These are phyloP conservation scores for Coemansia sp. DNA, from an alignment of 192 early-diverging fungal species.

Conservation along the genomic window DNA sequence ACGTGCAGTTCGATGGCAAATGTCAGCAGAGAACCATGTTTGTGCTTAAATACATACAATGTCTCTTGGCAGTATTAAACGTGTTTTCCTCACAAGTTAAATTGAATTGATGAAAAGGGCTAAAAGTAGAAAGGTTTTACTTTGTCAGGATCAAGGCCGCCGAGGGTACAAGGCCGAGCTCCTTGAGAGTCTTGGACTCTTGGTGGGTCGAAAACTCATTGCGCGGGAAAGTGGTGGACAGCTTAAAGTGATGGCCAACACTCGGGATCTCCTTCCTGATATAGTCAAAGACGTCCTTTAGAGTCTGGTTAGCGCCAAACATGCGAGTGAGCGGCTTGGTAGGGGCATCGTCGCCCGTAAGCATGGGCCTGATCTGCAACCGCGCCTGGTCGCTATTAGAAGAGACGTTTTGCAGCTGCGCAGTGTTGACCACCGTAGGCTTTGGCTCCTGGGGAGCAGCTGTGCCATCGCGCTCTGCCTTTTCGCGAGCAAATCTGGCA, in stretches of 20 bases:
- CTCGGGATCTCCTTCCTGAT: slow-evolving; percentile 38
- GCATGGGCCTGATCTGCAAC: slow-evolving; percentile 66
- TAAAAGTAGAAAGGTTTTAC: background rate
- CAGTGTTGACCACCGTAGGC: slow-evolving; percentile 22
- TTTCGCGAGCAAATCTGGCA: slow-evolving; percentile 43
- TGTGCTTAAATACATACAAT: too few relatives aligned
- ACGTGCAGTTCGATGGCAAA: too few relatives aligned
- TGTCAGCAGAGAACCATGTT: too few relatives aligned
- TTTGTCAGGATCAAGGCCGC: slow-evolving; percentile 61
- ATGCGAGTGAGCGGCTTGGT: slow-evolving; percentile 61
- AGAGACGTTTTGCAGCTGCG: slow-evolving; percentile 29
- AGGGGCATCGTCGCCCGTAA: slow-evolving; percentile 25
- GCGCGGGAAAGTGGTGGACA: slow-evolving; percentile 66
- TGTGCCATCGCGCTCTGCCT: slow-evolving; percentile 35
- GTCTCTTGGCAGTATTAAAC: too few relatives aligned
- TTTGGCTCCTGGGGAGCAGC: background rate
- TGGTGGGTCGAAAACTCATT: slow-evolving; percentile 61
- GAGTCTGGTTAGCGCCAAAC: slow-evolving; percentile 60
- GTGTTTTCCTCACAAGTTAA: too few relatives aligned
- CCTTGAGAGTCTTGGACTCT: slow-evolving; percentile 61
- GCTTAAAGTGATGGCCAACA: slow-evolving; percentile 56
- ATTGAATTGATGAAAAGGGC: too few relatives aligned
- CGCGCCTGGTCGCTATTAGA: slow-evolving; percentile 56
- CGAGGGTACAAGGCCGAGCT: slow-evolving; percentile 67
- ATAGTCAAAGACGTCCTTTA: slow-evolving; percentile 60